Evolutionary conservation across 2,329 filamentous ascomycete genomes (phyloP).

Genomic region (Coleophoma crateriformis): DNA sequence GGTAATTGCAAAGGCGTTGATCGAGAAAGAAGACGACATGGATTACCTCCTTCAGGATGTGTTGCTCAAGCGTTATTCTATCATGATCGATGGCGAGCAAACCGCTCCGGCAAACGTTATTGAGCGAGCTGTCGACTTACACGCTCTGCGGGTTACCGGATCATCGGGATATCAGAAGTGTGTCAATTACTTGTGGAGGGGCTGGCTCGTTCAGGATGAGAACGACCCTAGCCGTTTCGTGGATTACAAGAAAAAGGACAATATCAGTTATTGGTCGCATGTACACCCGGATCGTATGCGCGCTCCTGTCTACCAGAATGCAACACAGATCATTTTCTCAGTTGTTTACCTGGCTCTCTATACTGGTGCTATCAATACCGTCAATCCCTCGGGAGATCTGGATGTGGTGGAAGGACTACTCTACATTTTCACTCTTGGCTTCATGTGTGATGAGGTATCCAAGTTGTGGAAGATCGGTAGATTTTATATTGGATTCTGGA

Average conservation of each 20-base stretch:
- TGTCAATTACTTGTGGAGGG: conserved; percentile 85
- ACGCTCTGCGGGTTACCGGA: conserved; percentile 82
- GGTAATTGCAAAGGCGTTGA: conserved; percentile 83
- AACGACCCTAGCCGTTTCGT: conserved; percentile 85
- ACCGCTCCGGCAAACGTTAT: conserved; percentile 81
- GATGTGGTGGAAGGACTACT: conserved; percentile 79
- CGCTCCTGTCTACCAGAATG: conserved; percentile 87
- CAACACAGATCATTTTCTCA: conserved; percentile 78
- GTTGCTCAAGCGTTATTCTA: conserved; percentile 83
- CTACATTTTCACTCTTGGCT: conserved; percentile 88
- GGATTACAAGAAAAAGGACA: conserved; percentile 77
- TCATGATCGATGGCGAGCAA: conserved; percentile 64
- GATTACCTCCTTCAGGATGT: conserved; percentile 74
- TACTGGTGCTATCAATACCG: conserved; percentile 87
- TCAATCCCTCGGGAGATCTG: conserved; percentile 78
- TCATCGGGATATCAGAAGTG: conserved; percentile 92
- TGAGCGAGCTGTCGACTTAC: conserved; percentile 88
- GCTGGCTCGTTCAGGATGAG: conserved; percentile 96
- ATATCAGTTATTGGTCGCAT: conserved; percentile 72
- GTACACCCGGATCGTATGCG: conserved; percentile 94
- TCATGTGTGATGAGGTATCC: conserved; percentile 77
- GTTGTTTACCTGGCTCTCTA: conserved; percentile 80
- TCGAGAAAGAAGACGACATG: conserved; percentile 78
- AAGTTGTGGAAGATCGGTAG: conserved; percentile 95
- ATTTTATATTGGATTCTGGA: conserved; percentile 94